Conservation (phyloP, 2,329 filamentous ascomycete species). For the Truncatella angustata region DNA sequence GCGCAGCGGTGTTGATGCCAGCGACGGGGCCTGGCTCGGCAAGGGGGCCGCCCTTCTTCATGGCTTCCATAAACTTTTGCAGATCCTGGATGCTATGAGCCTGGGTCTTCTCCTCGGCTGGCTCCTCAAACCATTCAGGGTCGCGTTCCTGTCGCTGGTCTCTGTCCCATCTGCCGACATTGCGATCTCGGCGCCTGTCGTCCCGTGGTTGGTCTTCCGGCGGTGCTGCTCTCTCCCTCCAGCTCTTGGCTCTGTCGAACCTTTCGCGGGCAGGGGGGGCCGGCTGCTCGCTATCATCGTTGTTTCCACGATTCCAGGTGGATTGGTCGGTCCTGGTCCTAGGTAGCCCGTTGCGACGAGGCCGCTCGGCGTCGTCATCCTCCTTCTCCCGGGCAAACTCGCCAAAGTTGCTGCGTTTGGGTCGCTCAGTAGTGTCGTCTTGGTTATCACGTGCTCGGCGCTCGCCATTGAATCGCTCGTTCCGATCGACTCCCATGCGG, state of each 20-base stretch:
- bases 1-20: constrained; percentile 31
- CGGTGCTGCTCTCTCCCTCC: constrained; percentile 60
- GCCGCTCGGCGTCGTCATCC: constrained; percentile 50
- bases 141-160: constrained; percentile 70
- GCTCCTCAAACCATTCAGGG: constrained; percentile 86
- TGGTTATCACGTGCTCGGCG: constrained; percentile 40
- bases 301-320: constrained; percentile 67
- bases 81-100: constrained; percentile 86
- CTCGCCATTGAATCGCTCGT: constrained; percentile 38
- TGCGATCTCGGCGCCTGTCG: constrained; percentile 3
- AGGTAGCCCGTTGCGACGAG: constrained; percentile 62
- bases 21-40: constrained; percentile 33
- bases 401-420: constrained; percentile 48
- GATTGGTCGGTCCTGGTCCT: constrained; percentile 67
- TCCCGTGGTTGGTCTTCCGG: constrained; percentile 8
- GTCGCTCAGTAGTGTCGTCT: constrained; percentile 53
- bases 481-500: constrained; percentile 54
- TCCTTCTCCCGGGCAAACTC: constrained; percentile 44
- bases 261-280: constrained; percentile 47
- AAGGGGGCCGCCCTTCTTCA: constrained; percentile 55
- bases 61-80: constrained; percentile 88
- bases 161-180: constrained; percentile 27
- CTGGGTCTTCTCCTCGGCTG: constrained; percentile 65
- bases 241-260: constrained; percentile 58
- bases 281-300: constrained; percentile 33